Percentiles rank a stretch among this genome's conserved stretches.
Conservation (phyloP, 169 alveolate genomes). For the Cryptosporidium sp. region DNA sequence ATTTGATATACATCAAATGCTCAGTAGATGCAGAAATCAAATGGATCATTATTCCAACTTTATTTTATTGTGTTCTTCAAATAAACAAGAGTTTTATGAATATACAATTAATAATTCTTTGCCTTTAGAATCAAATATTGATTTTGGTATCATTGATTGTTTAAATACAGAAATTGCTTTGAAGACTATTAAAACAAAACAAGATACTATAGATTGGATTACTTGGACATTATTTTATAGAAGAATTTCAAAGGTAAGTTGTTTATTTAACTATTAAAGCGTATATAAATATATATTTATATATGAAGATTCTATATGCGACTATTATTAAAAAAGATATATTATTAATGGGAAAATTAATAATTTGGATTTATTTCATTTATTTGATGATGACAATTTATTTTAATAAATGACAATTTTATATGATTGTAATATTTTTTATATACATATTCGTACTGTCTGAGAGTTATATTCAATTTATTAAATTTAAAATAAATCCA, state of each 20-base stretch:
- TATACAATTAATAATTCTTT: constrained; percentile 96
- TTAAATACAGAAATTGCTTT: constrained; percentile 97
- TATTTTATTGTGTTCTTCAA: constrained; percentile 89
- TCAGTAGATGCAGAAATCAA: constrained; percentile 22
- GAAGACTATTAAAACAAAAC: constrained; percentile 94
- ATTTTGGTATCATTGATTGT: constrained; percentile 93
- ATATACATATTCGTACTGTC: constrained; percentile 73
- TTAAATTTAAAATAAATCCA: not conserved
- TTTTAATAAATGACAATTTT: not conserved
- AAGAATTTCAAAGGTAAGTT: constrained; percentile 90
- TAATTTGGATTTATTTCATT: not conserved
- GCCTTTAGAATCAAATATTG: constrained; percentile 98
- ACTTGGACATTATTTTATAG: constrained; percentile 99
- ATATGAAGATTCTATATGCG: not conserved
- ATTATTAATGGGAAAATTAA: not conserved
- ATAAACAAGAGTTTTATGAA: constrained; percentile 95
- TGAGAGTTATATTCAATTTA: constrained; percentile 11
- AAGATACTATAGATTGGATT: constrained; percentile 98
- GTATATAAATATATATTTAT: not conserved
- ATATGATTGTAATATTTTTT: not conserved
- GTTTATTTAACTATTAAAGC: not conserved
- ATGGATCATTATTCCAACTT: constrained; percentile 47
- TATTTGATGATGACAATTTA: not conserved
- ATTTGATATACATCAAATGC: constrained; percentile 46
- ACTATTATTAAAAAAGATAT: not conserved